A percentile compares a stretch with the other conserved stretches of the same genome.
Evolutionary conservation across 495 filamentous ascomycete genomes (phyloP).

Genomic region (Glarea lozoyensis): DNA sequence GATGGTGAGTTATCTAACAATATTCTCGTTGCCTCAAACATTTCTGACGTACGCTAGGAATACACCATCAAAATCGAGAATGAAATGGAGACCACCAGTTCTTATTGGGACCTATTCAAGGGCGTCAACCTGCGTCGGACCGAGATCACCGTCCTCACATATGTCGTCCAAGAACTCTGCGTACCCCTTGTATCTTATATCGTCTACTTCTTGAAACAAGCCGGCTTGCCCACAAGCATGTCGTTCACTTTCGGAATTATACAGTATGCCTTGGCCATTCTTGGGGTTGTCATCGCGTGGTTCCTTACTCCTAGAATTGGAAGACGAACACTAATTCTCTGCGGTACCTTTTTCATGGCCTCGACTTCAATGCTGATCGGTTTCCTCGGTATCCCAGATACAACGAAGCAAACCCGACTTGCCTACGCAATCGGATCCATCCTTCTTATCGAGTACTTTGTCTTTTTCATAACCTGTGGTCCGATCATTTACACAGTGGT

Average conservation of each 20-base stretch:
- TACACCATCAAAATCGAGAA: constrained; percentile 53
- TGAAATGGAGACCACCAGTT: constrained; percentile 44
- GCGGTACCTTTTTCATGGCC: no score
- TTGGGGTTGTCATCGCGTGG: constrained; percentile 5
- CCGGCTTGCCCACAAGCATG: constrained; percentile 3
- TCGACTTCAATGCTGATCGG: constrained; percentile 1
- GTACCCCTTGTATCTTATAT: constrained; percentile 27
- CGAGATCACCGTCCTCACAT: constrained; percentile 57
- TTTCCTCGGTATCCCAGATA: not conserved
- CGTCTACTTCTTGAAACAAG: constrained; percentile 9
- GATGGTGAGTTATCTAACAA: no score
- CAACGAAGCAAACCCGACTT: no score
- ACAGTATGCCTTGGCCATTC: constrained; percentile 1
- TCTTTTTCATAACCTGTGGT: no score
- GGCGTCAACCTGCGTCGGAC: constrained; percentile 60
- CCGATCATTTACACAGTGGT: no score
- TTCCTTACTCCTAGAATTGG: not conserved
- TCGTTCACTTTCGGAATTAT: constrained; percentile 6
- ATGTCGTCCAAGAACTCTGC: constrained; percentile 61
- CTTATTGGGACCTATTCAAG: constrained; percentile 58
- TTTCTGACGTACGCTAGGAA: constrained; percentile 40
- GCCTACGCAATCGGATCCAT: no score
- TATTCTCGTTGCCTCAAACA: no score
- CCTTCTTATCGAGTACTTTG: no score
- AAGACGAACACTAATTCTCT: no score